Conservation (phyloP, 768 basidiomycete species). For the Crucibulum laeve region DNA sequence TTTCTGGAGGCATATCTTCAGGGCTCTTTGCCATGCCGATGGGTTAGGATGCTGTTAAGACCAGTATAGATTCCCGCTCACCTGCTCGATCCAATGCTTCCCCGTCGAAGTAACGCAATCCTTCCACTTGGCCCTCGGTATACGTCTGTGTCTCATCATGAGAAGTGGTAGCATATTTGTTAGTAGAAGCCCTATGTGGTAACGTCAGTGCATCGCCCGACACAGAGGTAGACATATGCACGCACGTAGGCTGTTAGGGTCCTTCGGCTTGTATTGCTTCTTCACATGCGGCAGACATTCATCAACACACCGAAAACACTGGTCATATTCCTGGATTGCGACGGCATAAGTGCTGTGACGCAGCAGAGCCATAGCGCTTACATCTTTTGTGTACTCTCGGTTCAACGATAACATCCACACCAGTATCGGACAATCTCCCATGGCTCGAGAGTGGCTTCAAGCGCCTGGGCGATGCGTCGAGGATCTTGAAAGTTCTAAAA, state of each 20-base stretch:
- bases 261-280: conserved; percentile 48
- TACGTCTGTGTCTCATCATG: conserved; percentile 83
- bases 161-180: conserved; percentile 73
- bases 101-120: conserved; percentile 57
- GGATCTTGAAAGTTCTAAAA: no score
- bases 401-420: conserved; percentile 82
- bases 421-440: conserved; percentile 57
- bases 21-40: conserved; percentile 31
- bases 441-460: not conserved
- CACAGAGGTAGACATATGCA: conserved; percentile 8
- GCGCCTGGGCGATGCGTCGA: no score
- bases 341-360: conserved; percentile 8
- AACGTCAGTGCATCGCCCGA: not conserved
- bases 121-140: conserved; percentile 71
- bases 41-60: conserved; percentile 4
- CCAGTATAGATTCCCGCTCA: conserved; percentile 17
- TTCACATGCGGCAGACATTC: conserved; percentile 57
- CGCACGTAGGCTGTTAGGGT: conserved; percentile 68
- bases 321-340: conserved; percentile 62
- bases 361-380: conserved; percentile 22
- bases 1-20: conserved; percentile 60
- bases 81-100: conserved; percentile 84
- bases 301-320: conserved; percentile 54
- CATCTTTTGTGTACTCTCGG: conserved; percentile 65
- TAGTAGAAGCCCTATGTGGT: conserved; percentile 56